Conservation (phyloP, 306 rosid genomes). For the Lathyrus oleraceus region DNA sequence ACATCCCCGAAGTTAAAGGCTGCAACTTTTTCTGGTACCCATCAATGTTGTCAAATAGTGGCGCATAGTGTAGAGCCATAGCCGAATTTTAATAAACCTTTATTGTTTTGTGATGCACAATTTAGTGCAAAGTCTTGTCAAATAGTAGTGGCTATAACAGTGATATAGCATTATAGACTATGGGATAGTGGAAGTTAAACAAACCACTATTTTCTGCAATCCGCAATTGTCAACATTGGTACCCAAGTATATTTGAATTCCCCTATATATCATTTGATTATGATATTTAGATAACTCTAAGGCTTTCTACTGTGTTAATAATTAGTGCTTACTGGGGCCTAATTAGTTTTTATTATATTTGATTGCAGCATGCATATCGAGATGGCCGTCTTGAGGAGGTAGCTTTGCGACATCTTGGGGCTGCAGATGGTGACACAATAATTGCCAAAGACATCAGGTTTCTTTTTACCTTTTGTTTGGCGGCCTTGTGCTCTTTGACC, state of each 20-base stretch:
- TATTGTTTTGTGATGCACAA: not conserved
- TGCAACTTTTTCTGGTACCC: conserved; percentile 10
- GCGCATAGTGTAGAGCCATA: not conserved
- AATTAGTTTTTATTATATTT: conserved; percentile 33
- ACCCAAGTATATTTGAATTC: conserved; percentile 21
- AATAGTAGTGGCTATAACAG: not conserved
- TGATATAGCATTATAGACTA: not conserved
- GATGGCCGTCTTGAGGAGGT: conserved; percentile 88
- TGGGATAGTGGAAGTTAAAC: not conserved
- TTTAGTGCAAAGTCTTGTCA: not conserved
- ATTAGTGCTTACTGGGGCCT: conserved; percentile 14
- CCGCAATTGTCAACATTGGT: not conserved
- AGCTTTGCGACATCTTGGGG: conserved; percentile 81
- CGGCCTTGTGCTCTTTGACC: not conserved
- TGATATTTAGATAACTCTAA: conserved; percentile 13
- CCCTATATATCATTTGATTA: conserved; percentile 1
- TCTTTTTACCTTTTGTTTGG: conserved; percentile 21
- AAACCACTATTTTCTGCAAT: not conserved
- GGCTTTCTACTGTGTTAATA: conserved; percentile 15
- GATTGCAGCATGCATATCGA: conserved; percentile 79
- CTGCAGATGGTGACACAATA: conserved; percentile 78
- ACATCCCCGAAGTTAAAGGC: not conserved
- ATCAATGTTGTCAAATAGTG: not conserved
- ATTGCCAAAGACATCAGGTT: conserved; percentile 89
- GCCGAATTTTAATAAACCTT: not conserved